Percentiles rank a stretch among this genome's conserved stretches.
Conservation (phyloP, 345 rosid species). For the Euphorbia peplus region DNA sequence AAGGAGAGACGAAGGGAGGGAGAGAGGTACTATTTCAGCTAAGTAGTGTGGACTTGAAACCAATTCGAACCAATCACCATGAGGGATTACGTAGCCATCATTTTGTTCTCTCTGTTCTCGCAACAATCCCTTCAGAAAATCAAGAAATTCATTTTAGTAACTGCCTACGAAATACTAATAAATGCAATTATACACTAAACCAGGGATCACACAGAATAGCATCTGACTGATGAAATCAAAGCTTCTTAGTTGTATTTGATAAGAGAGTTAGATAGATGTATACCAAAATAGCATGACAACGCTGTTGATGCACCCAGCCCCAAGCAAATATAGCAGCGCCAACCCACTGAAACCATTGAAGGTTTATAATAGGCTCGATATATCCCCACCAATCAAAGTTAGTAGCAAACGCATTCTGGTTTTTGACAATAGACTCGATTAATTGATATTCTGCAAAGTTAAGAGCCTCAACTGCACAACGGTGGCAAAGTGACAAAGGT, state of each 20-base stretch:
- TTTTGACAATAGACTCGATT: constrained; percentile 43
- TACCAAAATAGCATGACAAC: constrained; percentile 66
- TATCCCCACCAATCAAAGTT: constrained; percentile 38
- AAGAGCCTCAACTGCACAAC: constrained; percentile 36
- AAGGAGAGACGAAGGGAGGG: background rate
- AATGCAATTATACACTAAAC: background rate
- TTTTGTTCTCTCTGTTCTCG: constrained; percentile 34
- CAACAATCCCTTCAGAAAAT: constrained; percentile 48
- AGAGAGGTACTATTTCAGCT: constrained; percentile 67
- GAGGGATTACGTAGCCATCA: constrained; percentile 48
- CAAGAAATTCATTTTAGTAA: background rate
- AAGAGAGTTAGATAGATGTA: constrained; percentile 12
- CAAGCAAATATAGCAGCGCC: constrained; percentile 58
- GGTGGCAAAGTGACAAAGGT: constrained; percentile 36
- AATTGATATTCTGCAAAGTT: constrained; percentile 36
- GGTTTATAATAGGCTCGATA: constrained; percentile 42
- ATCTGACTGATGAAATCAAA: background rate
- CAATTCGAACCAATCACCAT: constrained; percentile 78
- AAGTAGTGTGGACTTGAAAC: constrained; percentile 75
- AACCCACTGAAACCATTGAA: constrained; percentile 56
- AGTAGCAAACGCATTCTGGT: constrained; percentile 28
- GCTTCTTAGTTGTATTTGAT: background rate
- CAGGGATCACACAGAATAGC: background rate
- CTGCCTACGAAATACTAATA: background rate
- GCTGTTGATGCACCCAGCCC: constrained; percentile 75